Evolutionary conservation across 2,329 filamentous ascomycete species (phyloP).

Genomic region (Aspergillus fructus): DNA sequence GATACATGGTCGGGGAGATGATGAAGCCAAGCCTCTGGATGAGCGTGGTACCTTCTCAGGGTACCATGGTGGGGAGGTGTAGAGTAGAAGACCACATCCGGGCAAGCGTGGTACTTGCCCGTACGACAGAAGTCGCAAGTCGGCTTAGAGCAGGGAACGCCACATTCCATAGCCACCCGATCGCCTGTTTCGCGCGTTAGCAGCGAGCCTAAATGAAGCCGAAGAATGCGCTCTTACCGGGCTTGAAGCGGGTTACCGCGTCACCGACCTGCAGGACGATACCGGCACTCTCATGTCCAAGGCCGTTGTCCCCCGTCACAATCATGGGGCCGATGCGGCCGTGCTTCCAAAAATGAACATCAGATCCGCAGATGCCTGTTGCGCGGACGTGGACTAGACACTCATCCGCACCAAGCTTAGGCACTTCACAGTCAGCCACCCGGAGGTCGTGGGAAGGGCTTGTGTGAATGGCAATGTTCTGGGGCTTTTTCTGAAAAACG

Average conservation of each 20-base stretch:
- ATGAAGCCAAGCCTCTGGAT: slow-evolving; percentile 20
- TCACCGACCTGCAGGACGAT: slow-evolving; percentile 17
- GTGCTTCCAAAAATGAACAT: slow-evolving; percentile 24
- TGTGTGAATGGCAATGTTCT: slow-evolving; percentile 21
- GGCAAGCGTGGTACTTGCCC: slow-evolving; percentile 20
- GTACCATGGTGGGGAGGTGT: slow-evolving; percentile 22
- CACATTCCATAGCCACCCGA: slow-evolving; percentile 20
- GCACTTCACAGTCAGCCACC: slow-evolving; percentile 19
- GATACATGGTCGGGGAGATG: slow-evolving; percentile 16
- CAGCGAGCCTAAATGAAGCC: neutral
- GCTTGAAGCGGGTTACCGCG: slow-evolving; percentile 18
- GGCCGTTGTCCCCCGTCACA: slow-evolving; percentile 20
- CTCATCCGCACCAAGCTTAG: slow-evolving; percentile 13
- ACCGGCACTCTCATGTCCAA: slow-evolving; percentile 22
- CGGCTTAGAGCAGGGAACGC: slow-evolving; percentile 19
- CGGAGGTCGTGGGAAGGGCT: slow-evolving; percentile 19
- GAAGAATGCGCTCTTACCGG: slow-evolving; percentile 4
- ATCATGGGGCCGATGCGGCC: slow-evolving; percentile 19
- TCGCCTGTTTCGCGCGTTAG: slow-evolving; percentile 13
- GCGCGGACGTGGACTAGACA: slow-evolving; percentile 19
- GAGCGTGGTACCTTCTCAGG: slow-evolving; percentile 19
- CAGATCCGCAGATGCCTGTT: slow-evolving; percentile 20
- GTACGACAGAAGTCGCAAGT: slow-evolving; percentile 20
- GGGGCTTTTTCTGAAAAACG: slow-evolving; percentile 14
- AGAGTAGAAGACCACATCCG: slow-evolving; percentile 20